phyloP scores from a whole-genome alignment of 208 protist genomes.

The Angomonas deanei region DNA sequence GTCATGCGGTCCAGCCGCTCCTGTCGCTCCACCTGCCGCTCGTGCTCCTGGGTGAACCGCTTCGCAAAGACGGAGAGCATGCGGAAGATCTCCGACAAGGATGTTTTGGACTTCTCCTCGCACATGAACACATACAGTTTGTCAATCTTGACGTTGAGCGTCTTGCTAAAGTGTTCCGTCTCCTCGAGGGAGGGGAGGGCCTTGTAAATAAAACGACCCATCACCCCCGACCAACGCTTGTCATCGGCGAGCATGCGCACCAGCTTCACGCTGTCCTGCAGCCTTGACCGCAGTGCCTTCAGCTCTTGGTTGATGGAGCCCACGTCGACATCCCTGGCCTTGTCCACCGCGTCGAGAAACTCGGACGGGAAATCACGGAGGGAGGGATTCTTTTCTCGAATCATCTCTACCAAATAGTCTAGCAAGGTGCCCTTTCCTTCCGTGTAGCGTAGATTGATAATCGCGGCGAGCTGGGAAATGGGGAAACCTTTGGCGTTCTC shows the following conservation, averaged over 20 bases:
- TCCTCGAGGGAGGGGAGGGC: constrained; percentile 35
- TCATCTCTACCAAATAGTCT: constrained; percentile 36
- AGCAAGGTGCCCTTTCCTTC: constrained; percentile 61
- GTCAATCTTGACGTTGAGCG: constrained; percentile 38
- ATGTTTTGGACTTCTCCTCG: constrained; percentile 34
- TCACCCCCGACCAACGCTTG: constrained; percentile 40
- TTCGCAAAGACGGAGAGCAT: constrained; percentile 54
- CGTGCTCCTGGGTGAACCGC: constrained; percentile 40
- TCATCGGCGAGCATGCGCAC: constrained; percentile 45
- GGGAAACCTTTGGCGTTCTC: constrained; percentile 69
- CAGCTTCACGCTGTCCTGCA: constrained; percentile 46
- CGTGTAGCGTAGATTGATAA: constrained; percentile 63
- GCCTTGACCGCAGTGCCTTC: constrained; percentile 22
- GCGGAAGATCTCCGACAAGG: constrained; percentile 49
- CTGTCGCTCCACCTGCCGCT: constrained; percentile 20
- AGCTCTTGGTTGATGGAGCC: constrained; percentile 49
- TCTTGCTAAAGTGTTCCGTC: constrained; percentile 40
- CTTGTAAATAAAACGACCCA: constrained; percentile 57
- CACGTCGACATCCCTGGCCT: constrained; percentile 48
- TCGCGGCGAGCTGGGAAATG: constrained; percentile 58
- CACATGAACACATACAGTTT: constrained; percentile 46
- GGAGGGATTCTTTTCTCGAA: constrained; percentile 25
- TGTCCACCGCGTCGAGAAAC: constrained; percentile 46
- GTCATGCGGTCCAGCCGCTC: constrained; percentile 1
- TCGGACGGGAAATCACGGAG: constrained; percentile 41